Percentiles rank a stretch among this genome's conserved stretches.
Evolutionary conservation across 108 stramenopile genomes (phyloP).

Genomic region (Stephanodiscus triporus): DNA sequence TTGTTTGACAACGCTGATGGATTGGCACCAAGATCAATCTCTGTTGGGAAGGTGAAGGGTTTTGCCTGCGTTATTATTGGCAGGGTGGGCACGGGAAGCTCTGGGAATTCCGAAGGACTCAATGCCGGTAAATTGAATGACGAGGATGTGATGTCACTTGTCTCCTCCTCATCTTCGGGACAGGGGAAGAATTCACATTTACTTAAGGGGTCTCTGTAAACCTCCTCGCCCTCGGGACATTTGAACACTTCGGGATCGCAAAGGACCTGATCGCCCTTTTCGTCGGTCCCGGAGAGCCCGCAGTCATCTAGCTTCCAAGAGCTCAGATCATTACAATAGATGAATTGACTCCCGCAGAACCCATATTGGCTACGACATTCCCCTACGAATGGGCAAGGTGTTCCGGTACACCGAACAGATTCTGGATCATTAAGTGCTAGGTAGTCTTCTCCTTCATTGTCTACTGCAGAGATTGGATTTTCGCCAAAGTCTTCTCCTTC

Average conservation of each 20-base stretch:
- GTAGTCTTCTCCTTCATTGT: not conserved
- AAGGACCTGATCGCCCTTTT: slow-evolving; percentile 26
- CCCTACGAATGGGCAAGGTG: slow-evolving; percentile 19
- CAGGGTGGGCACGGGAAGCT: slow-evolving; percentile 44
- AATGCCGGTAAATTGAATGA: slow-evolving; percentile 23
- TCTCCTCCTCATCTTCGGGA: slow-evolving; percentile 26
- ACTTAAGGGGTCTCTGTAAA: slow-evolving; percentile 39
- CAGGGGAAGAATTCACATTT: slow-evolving; percentile 45
- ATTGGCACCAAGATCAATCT: slow-evolving; percentile 9
- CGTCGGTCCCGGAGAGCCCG: slow-evolving; percentile 43
- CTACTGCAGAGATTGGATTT: not conserved
- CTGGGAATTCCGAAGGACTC: slow-evolving; percentile 22
- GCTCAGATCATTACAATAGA: slow-evolving; percentile 45
- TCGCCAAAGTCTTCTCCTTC: no score
- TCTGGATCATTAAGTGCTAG: slow-evolving; percentile 2
- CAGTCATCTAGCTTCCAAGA: slow-evolving; percentile 49
- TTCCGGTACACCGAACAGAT: slow-evolving; percentile 13
- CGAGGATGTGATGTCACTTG: not conserved
- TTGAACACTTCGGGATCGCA: slow-evolving; percentile 39
- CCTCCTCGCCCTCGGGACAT: slow-evolving; percentile 40
- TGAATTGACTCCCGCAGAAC: slow-evolving; percentile 41
- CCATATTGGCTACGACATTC: slow-evolving; percentile 44
- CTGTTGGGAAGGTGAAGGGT: slow-evolving; percentile 6
- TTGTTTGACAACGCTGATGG: slow-evolving; percentile 6
- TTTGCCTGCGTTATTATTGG: slow-evolving; percentile 31